Base-by-base conservation (phyloP, 345 rosid genomes). In the Schrenkiella parvula region DNA sequence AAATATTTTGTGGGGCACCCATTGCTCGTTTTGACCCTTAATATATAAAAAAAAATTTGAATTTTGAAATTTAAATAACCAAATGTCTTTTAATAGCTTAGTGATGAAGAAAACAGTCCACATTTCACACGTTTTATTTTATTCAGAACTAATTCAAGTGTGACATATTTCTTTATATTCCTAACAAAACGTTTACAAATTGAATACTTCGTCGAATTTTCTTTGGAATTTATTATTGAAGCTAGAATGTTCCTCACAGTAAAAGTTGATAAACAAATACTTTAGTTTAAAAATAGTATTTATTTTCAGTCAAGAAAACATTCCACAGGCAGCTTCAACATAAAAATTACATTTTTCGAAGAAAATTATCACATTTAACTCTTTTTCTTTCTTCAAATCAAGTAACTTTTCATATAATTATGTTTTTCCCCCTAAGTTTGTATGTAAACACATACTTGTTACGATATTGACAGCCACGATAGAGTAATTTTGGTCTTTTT, bases 1-100 rank as follows among this genome's bases (percentile, higher is more conserved):
- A 75, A 75, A 68, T 75, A 75, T 75, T 59, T 31, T 18, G 70
- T 61, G 58, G 79, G 79, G 12, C 54, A 74, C 13, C 13, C 54
- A 74, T 39, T 21, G 21, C 67, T 51, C 2, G 34, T 58, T 48
- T 48, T 47, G n/a, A n/a, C n/a, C n/a, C n/a, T n/a, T n/a, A n/a
- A n/a, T n/a, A n/a, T n/a, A n/a, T n/a, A n/a, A 32, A 14, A 74
- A 28, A 25, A 48, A 43, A 2, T 13, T 66, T 5, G 3, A 9
- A 11, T 4, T 29, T 29, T 2, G 5, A 58, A 31, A 6, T 15
- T 26, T 43, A 0, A 15, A 8, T 5, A 42, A 15, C 73, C 54
- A 48, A 58, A 74, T 39, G 68, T 29, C 34, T 60, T 60, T 31
- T 25, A 41, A 59, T 68, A 68, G 28, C 79, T 75, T 75, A 75